These are phyloP conservation scores for Cladophialophora bantiana DNA, from an alignment of 2,329 filamentous ascomycete genomes.

Conservation along the genomic window DNA sequence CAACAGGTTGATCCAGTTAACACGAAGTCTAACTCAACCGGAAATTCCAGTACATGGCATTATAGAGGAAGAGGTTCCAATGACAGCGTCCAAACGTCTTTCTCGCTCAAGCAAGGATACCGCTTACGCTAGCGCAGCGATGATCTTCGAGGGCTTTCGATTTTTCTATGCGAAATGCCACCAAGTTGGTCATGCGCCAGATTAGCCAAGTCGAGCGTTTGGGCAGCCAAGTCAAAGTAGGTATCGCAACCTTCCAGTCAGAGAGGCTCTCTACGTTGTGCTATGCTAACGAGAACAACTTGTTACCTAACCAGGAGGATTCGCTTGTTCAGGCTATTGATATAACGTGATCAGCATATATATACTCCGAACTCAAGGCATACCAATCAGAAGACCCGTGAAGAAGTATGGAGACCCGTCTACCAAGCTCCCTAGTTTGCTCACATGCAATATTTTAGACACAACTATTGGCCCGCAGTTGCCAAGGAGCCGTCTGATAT, in stretches of 20 bases:
- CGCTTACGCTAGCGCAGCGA: neutral
- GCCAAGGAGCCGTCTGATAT: constrained; percentile 8
- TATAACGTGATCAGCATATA: neutral
- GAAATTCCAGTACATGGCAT: constrained; percentile 1
- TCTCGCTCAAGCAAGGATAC: neutral
- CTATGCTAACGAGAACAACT: neutral
- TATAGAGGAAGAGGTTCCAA: neutral
- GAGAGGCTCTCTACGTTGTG: no score
- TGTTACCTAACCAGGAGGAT: neutral
- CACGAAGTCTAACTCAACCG: constrained; percentile 1
- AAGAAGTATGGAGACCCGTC: neutral
- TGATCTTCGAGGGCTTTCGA: constrained; percentile 3
- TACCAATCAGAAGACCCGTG: neutral
- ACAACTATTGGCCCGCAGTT: constrained; percentile 4
- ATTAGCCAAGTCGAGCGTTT: constrained; percentile 7
- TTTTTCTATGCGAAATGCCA: constrained; percentile 1
- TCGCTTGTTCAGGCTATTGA: constrained; percentile 5
- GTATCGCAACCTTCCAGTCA: neutral
- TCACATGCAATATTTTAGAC: neutral
- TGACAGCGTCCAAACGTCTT: neutral
- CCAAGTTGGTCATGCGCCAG: neutral
- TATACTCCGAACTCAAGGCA: neutral
- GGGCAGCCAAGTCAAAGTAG: neutral
- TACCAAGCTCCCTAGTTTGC: neutral
- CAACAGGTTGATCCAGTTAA: neutral